A percentile compares a stretch with the other conserved stretches of the same genome.
phyloP scores from a whole-genome alignment of 2,329 filamentous ascomycete genomes.

The Colletotrichum magnum region DNA sequence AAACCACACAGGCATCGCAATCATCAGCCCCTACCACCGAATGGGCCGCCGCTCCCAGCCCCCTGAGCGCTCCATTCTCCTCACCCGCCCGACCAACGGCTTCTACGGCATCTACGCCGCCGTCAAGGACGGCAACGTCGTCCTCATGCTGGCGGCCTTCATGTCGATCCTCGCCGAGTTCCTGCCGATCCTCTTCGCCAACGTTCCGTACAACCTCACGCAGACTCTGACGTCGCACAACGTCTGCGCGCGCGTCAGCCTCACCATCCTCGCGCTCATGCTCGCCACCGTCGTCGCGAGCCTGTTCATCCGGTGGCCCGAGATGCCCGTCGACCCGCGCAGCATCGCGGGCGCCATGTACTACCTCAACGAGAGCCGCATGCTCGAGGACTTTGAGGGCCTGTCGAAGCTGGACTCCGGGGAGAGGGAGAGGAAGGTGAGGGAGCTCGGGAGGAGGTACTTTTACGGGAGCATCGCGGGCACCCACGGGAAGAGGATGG shows the following conservation, averaged over 20 bases:
- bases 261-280: slow-evolving; percentile 59
- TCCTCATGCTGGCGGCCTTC: slow-evolving; percentile 56
- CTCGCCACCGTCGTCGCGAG: slow-evolving; percentile 55
- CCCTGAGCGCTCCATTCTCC: slow-evolving; percentile 55
- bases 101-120: slow-evolving; percentile 60
- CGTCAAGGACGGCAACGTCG: slow-evolving; percentile 52
- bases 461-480: slow-evolving; percentile 46
- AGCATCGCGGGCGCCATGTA: slow-evolving; percentile 62
- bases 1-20: slow-evolving; percentile 56
- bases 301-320: slow-evolving; percentile 59
- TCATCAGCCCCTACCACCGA: slow-evolving; percentile 59
- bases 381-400: slow-evolving; percentile 41
- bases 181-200: slow-evolving; percentile 64
- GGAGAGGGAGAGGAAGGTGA: slow-evolving; percentile 30
- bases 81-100: slow-evolving; percentile 59
- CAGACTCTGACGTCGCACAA: slow-evolving; percentile 56
- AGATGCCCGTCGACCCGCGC: slow-evolving; percentile 62
- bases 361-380: slow-evolving; percentile 50
- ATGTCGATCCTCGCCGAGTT: slow-evolving; percentile 63
- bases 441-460: slow-evolving; percentile 38
- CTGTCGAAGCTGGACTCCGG: slow-evolving; percentile 20
- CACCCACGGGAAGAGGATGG: slow-evolving; percentile 16
- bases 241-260: slow-evolving; percentile 57
- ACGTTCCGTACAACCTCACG: slow-evolving; percentile 61
- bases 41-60: slow-evolving; percentile 53